Evolutionary conservation across 805 yeast species (phyloP).

Genomic region (Candida boleticola): DNA sequence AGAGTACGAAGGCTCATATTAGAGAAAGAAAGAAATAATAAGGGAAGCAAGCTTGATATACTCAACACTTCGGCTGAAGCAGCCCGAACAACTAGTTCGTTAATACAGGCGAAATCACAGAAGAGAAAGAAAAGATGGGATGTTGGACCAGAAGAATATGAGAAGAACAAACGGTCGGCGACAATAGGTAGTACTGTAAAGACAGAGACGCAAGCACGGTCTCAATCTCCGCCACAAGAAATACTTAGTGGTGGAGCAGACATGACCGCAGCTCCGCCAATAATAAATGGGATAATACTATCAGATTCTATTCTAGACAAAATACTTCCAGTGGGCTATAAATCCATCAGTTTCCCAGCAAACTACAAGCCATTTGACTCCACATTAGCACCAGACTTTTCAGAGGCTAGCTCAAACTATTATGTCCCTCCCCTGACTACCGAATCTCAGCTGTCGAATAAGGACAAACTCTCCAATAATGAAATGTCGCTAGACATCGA

Average conservation of each 20-base stretch:
- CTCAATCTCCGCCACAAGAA: neutral
- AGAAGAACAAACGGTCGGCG: slow-evolving; percentile 5
- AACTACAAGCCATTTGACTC: slow-evolving; percentile 33
- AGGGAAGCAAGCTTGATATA: slow-evolving; percentile 9
- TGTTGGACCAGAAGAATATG: slow-evolving; percentile 37
- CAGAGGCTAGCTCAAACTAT: slow-evolving; percentile 31
- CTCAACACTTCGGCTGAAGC: too few species aligned
- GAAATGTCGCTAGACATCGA: slow-evolving; percentile 38
- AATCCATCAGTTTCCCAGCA: slow-evolving; percentile 40
- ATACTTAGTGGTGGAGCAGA: too few species aligned
- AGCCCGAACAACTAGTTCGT: too few species aligned
- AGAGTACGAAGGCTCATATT: slow-evolving; percentile 22
- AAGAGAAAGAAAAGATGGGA: slow-evolving; percentile 41
- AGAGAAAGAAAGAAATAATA: slow-evolving; percentile 14
- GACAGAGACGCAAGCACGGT: slow-evolving; percentile 9
- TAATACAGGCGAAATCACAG: too few species aligned
- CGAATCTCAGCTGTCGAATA: slow-evolving; percentile 13
- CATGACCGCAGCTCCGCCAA: slow-evolving; percentile 15
- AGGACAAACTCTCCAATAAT: neutral
- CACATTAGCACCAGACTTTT: slow-evolving; percentile 32
- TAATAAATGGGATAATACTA: slow-evolving; percentile 31
- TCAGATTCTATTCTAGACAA: slow-evolving; percentile 46
- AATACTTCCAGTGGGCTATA: slow-evolving; percentile 54
- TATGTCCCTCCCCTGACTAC: slow-evolving; percentile 51
- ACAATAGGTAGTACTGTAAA: slow-evolving; percentile 6